Evolutionary conservation across 2,329 filamentous ascomycete genomes (phyloP).

Genomic region (Clonostachys chloroleuca): DNA sequence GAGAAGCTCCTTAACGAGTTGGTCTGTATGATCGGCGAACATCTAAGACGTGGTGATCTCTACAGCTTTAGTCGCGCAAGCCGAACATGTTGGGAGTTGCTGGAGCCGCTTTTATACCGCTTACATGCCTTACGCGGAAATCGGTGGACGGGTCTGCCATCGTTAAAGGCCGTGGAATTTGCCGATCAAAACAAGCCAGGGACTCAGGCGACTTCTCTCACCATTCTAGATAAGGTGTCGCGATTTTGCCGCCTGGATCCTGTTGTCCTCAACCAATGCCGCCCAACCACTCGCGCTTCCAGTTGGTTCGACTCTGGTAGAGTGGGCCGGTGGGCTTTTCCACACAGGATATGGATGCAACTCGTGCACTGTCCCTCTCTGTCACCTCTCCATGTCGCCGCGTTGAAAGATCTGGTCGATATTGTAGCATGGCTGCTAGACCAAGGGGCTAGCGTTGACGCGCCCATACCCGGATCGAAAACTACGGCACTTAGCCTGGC

Average conservation of each 20-base stretch:
- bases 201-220: too few species aligned
- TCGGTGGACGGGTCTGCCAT: neutral
- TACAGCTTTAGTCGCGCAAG: neutral
- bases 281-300: too few species aligned
- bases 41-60: neutral
- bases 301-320: too few species aligned
- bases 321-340: too few species aligned
- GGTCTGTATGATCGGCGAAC: neutral
- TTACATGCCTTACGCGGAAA: neutral
- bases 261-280: too few species aligned
- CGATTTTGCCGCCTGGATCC: too few species aligned
- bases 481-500: neutral
- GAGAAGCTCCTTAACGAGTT: neutral
- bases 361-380: neutral
- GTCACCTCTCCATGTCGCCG: neutral
- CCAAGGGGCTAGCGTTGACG: neutral
- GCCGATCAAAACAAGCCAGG: neutral
- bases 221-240: too few species aligned
- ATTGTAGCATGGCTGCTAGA: neutral
- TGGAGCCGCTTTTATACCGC: conserved; percentile 1
- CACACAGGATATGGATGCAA: neutral
- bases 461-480: neutral
- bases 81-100: neutral
- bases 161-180: neutral
- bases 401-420: neutral